Evolutionary conservation across 139 green algal species (phyloP).

Genomic region (Mesotaenium endlicherianum): DNA sequence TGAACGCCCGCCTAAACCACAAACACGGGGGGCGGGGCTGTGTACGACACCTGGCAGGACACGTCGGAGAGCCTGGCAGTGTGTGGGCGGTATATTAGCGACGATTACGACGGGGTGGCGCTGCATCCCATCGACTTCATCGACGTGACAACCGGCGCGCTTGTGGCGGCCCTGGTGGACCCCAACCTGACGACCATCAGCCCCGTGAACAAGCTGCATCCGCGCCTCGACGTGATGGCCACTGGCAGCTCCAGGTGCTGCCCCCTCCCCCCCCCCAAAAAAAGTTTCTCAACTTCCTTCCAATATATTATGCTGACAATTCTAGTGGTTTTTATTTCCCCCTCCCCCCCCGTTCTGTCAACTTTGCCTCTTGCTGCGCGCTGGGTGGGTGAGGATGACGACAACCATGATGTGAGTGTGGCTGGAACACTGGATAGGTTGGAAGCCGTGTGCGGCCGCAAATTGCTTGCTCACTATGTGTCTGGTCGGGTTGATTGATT

Average conservation of each 20-base stretch:
- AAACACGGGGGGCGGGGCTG: too few relatives aligned
- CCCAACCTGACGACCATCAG: slow-evolving; percentile 79
- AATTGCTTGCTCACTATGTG: too few relatives aligned
- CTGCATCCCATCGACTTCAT: slow-evolving; percentile 87
- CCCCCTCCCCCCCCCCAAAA: not conserved
- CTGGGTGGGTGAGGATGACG: not conserved
- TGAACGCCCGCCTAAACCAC: too few relatives aligned
- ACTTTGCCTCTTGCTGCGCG: not conserved
- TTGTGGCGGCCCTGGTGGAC: slow-evolving; percentile 69
- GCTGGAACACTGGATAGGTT: not conserved
- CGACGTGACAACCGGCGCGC: slow-evolving; percentile 62
- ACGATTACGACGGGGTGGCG: slow-evolving; percentile 76
- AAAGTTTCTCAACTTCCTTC: not conserved
- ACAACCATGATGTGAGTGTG: not conserved
- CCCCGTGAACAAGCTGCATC: slow-evolving; percentile 83
- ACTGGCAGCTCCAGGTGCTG: slow-evolving; percentile 56
- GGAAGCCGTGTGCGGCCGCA: too few relatives aligned
- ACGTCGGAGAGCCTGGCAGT: slow-evolving; percentile 66
- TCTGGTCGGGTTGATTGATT: not conserved
- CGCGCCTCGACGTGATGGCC: slow-evolving; percentile 67
- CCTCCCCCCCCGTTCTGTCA: not conserved
- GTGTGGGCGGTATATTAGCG: slow-evolving; percentile 82
- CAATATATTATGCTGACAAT: not conserved
- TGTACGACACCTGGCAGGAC: slow-evolving; percentile 70
- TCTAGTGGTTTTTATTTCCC: not conserved